Conservation (phyloP, 2,329 filamentous ascomycete genomes). For the Penicillium fuscoglaucum region DNA sequence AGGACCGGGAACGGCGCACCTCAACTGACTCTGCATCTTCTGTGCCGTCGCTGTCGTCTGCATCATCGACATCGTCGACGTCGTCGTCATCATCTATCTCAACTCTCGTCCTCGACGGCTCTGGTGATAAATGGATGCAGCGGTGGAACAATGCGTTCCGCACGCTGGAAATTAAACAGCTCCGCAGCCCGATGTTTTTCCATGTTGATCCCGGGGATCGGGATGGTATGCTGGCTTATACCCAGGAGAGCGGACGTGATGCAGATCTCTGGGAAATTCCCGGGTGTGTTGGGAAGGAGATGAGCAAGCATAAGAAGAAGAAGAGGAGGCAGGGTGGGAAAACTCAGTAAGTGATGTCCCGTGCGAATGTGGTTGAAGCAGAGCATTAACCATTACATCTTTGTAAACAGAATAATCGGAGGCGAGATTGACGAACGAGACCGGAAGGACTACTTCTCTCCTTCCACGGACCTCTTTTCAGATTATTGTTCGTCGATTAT, state of each 20-base stretch:
- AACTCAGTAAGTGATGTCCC: constrained; percentile 41
- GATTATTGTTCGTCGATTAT: constrained; percentile 62
- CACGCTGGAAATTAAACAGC: constrained; percentile 67
- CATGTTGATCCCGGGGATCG: constrained; percentile 75
- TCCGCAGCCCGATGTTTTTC: constrained; percentile 81
- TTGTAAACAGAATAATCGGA: constrained; percentile 21
- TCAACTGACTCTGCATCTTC: constrained; percentile 23
- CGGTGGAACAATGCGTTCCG: constrained; percentile 71
- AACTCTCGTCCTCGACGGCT: constrained; percentile 68
- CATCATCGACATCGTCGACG: constrained; percentile 17
- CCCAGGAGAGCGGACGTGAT: constrained; percentile 61
- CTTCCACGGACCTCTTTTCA: constrained; percentile 61
- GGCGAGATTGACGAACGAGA: constrained; percentile 64
- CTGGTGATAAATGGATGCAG: constrained; percentile 64
- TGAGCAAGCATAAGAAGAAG: constrained; percentile 74
- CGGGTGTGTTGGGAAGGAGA: constrained; percentile 74
- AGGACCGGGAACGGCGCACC: constrained; percentile 11
- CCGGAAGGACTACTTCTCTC: constrained; percentile 68
- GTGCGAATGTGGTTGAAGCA: background rate
- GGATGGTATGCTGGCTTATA: constrained; percentile 70
- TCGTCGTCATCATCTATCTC: constrained; percentile 30
- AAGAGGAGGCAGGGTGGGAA: constrained; percentile 65
- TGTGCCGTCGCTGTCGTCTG: constrained; percentile 21
- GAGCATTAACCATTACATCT: constrained; percentile 1
- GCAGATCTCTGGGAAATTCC: constrained; percentile 68